A percentile compares a stretch with the other conserved stretches of the same genome.
Conservation (phyloP, 306 rosid species). For the Pyrus communis region DNA sequence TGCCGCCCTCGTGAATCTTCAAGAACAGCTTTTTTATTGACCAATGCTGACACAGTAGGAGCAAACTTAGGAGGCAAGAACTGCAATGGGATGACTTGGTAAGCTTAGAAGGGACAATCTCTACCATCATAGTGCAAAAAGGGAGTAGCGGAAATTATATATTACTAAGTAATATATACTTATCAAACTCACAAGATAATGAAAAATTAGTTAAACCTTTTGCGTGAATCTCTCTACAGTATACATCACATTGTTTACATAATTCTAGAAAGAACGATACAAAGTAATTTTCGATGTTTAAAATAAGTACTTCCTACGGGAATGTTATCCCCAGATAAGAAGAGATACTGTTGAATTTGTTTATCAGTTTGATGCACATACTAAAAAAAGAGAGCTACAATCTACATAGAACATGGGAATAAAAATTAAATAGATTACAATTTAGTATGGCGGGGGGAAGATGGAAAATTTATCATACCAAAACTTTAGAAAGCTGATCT, state of each 20-base stretch:
- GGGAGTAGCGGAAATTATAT: not conserved
- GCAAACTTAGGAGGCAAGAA: slow-evolving; percentile 54
- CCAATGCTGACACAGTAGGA: slow-evolving; percentile 23
- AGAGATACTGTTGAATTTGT: not conserved
- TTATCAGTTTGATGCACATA: not conserved
- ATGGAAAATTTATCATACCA: slow-evolving; percentile 27
- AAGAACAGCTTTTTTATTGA: slow-evolving; percentile 29
- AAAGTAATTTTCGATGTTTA: not conserved
- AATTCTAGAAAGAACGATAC: not conserved
- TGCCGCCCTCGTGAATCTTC: slow-evolving; percentile 43
- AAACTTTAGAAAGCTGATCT: slow-evolving; percentile 15
- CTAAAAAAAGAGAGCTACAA: not conserved
- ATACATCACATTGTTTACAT: not conserved
- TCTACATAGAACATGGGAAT: not conserved
- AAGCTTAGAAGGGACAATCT: not conserved
- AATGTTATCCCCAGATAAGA: not conserved
- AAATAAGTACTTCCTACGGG: not conserved
- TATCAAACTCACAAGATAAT: not conserved
- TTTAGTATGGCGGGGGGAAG: not conserved
- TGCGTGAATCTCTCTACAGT: not conserved
- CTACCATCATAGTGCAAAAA: not conserved
- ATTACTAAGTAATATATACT: not conserved
- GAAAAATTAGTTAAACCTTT: not conserved
- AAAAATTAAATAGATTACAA: not conserved
- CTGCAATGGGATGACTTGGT: slow-evolving; percentile 29